Base-by-base conservation (phyloP, 768 basidiomycete species). In the Lactarius psammicola region DNA sequence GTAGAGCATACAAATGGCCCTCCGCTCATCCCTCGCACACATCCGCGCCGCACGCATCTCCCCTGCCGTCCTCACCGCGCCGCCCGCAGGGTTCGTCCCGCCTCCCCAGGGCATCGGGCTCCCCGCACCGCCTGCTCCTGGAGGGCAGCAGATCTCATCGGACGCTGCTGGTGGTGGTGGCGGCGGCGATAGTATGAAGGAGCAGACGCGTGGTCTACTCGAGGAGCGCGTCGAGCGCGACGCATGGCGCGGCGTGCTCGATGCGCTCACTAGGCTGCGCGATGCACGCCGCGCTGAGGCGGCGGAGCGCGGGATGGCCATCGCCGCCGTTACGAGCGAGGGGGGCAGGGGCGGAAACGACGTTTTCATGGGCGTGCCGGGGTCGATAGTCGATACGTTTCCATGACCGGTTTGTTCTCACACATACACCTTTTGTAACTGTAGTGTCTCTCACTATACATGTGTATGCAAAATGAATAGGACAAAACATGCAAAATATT, bases 41-140 rank as follows among this genome's bases (percentile, higher is more conserved):
- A 88, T 94, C 65, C 82, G 90, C 13, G 85, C 89, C 71, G 88
- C 90, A 11, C 86, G 90, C 69, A 90, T 93, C 72, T 88, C 91
- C 49, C 90, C 91, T 10, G 89, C 90, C n/a, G 87, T 90, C n/a
- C 91, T 94, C 71, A 88, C 87, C 57, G 90, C 91, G 0, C 90
- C 90, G 38, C 83, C 86, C 7, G 82, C 81, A 0, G 85, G 84
- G 31, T 90, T 91, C 73, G 78, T 92, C 11, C 91, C 90, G 7
- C 87, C 90, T 4, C 87, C 89, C 8, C 84, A 91, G 18, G 91
- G 91, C 7, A 89, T 92, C 15, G 88, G 89, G 4, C 80, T 90
- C 60, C 89, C 91, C 55, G 71, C 49, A 2, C 13, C 49, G 1
- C 23, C 49, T 26, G 49, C 49, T 26, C 49, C 49, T 26, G 49